Conservation (phyloP, 2,329 filamentous ascomycete genomes). For the Neonectria neomacrospora region DNA sequence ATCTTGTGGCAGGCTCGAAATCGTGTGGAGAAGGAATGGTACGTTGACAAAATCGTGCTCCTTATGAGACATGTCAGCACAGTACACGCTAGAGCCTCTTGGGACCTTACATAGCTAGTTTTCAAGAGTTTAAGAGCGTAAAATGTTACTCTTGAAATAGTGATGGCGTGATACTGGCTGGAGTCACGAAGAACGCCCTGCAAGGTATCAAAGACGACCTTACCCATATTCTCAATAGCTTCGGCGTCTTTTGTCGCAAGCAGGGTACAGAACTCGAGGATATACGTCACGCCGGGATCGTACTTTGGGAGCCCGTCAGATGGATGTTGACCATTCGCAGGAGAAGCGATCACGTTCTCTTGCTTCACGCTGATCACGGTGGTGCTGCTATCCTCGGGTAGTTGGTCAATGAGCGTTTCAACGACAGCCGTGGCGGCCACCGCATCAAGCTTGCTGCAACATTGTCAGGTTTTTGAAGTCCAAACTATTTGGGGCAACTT, state of each 20-base stretch:
- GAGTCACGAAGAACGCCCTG: slow-evolving; percentile 85
- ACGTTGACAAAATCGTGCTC: slow-evolving; percentile 92
- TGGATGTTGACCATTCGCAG: slow-evolving; percentile 61
- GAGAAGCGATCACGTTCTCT: slow-evolving; percentile 75
- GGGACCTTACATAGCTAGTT: slow-evolving; percentile 79
- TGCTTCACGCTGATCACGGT: slow-evolving; percentile 90
- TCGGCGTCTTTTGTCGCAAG: slow-evolving; percentile 80
- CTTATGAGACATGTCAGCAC: slow-evolving; percentile 55
- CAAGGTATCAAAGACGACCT: slow-evolving; percentile 82
- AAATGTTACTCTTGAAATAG: slow-evolving; percentile 84
- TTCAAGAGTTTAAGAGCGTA: slow-evolving; percentile 87
- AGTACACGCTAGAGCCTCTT: background rate
- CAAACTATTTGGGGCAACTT: slow-evolving; percentile 49
- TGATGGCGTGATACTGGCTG: slow-evolving; percentile 81
- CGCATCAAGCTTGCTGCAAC: slow-evolving; percentile 52
- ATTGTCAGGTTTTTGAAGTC: slow-evolving; percentile 7
- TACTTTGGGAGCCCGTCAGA: slow-evolving; percentile 68
- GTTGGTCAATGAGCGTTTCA: slow-evolving; percentile 78
- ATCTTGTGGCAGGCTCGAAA: slow-evolving; percentile 86
- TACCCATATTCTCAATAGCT: slow-evolving; percentile 78
- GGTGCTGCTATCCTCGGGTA: slow-evolving; percentile 84
- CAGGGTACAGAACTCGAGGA: slow-evolving; percentile 90
- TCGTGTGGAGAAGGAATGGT: slow-evolving; percentile 89
- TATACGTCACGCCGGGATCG: slow-evolving; percentile 86
- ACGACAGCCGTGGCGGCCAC: slow-evolving; percentile 56